Base-by-base conservation (phyloP, 2,329 filamentous ascomycete genomes). In the Ceratocystis ficicola region DNA sequence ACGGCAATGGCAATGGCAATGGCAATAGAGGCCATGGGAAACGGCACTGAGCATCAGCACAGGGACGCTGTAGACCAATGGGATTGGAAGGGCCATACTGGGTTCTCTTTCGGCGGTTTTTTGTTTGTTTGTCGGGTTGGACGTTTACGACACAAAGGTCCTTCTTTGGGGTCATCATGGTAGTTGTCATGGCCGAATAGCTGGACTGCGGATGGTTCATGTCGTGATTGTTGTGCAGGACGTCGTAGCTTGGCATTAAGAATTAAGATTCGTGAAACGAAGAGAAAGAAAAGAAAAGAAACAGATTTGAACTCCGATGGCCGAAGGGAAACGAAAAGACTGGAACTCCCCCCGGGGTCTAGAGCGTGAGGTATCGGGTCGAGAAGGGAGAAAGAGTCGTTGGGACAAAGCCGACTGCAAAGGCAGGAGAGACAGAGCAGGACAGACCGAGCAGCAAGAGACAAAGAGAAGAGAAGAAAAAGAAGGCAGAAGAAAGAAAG, bases 141-240 rank as follows among this genome's bases (percentile, higher is more conserved):
- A 69, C 67, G 28, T 69, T 68, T 36, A 70, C 65, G n/a, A 69
- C 65, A 28, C 68, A 67, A 17, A 69, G 64, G 48, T 67, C 68
- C 41, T 64, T 67, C 57, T 67, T 64, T 12, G 66, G 66, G 12
- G 66, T 67, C 62, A 65, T 61, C 62, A 62, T 67, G 55, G 55
- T 22, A 28, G 55, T 22, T 17, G 66, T 20, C 36, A 65, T 57
- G 25, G 62, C 55, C 62, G 50, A 59, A 15, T 67, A 67, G 15
- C 22, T 60, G 44, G 36, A 46, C 32, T 67, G 66, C 15, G 28
- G 25, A 32, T 64, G 66, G 28, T 67, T 67, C 66, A 67, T 67
- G 62, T 20, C 44, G 66, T 22, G 60, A 28, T 63, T 8, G 20
- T 62, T 57, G 62, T 25, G 15, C 32, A 44, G 63, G 46, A 50